Evolutionary conservation across 1,284 basidiomycete species (phyloP).

Genomic region (Papiliotrema terrestris): DNA sequence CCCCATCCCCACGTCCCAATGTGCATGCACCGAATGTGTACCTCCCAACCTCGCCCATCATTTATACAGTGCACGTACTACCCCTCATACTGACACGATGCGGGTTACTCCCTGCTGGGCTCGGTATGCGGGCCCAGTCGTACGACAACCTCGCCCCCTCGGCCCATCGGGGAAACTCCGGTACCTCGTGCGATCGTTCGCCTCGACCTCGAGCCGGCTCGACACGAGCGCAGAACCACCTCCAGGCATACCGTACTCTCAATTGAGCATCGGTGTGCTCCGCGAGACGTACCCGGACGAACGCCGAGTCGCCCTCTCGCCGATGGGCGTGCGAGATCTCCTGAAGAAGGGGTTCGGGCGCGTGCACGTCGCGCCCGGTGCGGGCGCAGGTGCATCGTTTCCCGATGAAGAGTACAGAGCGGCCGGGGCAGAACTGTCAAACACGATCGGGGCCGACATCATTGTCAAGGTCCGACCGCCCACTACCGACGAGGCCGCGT

Average conservation of each 20-base stretch:
- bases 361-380: constrained; percentile 67
- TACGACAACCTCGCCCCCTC: too few relatives aligned
- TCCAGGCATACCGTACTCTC: constrained; percentile 62
- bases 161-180: too few relatives aligned
- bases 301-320: constrained; percentile 72
- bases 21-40: too few relatives aligned
- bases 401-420: constrained; percentile 69
- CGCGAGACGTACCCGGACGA: constrained; percentile 70
- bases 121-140: too few relatives aligned
- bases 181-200: background rate
- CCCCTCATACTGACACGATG: too few relatives aligned
- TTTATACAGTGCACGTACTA: too few relatives aligned
- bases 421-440: constrained; percentile 69
- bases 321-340: constrained; percentile 66
- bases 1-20: too few relatives aligned
- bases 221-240: background rate
- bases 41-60: too few relatives aligned
- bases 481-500: constrained; percentile 52
- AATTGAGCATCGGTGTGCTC: constrained; percentile 71
- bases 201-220: background rate
- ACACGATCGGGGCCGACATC: constrained; percentile 63
- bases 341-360: constrained; percentile 73
- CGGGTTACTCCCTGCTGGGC: too few relatives aligned
- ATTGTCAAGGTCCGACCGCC: constrained; percentile 72
- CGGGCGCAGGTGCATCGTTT: constrained; percentile 70